Conservation (phyloP, 257 asterid genomes). For the Cinchona pubescens region DNA sequence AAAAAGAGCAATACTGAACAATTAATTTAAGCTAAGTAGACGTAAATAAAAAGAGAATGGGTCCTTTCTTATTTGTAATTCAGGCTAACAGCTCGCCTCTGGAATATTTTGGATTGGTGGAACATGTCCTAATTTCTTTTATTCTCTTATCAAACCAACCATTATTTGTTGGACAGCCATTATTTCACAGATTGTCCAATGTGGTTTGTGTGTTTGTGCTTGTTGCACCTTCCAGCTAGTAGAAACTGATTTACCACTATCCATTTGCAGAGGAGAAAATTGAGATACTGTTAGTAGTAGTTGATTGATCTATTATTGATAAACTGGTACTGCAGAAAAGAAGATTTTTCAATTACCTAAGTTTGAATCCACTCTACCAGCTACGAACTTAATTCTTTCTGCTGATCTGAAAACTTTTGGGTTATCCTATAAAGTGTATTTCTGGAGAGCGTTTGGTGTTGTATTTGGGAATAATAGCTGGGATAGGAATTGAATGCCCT, state of each 20-base stretch:
- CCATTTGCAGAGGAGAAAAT: neutral
- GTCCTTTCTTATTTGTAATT: too few relatives aligned
- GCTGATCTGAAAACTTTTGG: too few relatives aligned
- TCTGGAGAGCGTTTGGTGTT: too few relatives aligned
- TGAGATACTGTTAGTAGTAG: neutral
- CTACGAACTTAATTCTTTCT: too few relatives aligned
- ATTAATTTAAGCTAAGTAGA: neutral
- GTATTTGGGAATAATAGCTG: too few relatives aligned
- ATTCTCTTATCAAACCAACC: neutral
- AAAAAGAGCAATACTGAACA: slow-evolving; percentile 7
- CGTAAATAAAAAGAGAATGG: too few relatives aligned
- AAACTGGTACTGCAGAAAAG: too few relatives aligned
- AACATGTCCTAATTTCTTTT: too few relatives aligned
- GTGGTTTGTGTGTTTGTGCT: neutral
- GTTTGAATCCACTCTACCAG: too few relatives aligned
- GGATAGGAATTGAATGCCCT: neutral
- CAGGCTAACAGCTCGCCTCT: neutral
- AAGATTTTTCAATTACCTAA: too few relatives aligned
- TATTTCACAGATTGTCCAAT: neutral
- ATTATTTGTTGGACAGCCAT: neutral
- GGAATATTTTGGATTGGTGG: neutral
- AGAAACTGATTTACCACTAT: neutral
- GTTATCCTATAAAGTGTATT: too few relatives aligned
- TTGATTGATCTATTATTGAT: too few relatives aligned
- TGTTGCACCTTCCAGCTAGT: neutral